Conservation (phyloP, 2,329 filamentous ascomycete genomes). For the Aspergillus sp. region DNA sequence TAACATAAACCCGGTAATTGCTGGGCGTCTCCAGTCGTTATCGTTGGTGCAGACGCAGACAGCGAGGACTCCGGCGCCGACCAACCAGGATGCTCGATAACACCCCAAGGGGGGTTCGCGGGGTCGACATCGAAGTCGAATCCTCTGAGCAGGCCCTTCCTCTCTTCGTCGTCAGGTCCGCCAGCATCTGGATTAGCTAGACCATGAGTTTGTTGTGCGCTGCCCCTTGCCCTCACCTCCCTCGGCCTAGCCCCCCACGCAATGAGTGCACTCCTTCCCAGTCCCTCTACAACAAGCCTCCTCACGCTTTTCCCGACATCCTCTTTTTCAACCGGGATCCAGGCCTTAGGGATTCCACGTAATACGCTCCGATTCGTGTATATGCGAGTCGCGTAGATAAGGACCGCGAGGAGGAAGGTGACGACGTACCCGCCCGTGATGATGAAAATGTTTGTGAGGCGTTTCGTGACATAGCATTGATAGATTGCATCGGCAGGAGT, state of each 20-base stretch:
- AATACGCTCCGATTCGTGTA: slow-evolving; percentile 82
- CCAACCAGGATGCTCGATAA: slow-evolving; percentile 87
- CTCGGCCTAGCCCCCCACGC: slow-evolving; percentile 75
- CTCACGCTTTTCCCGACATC: slow-evolving; percentile 75
- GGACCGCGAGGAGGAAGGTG: slow-evolving; percentile 66
- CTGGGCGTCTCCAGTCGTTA: background rate
- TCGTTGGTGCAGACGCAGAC: slow-evolving; percentile 43
- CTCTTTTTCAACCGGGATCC: slow-evolving; percentile 81
- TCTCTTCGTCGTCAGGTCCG: slow-evolving; percentile 21
- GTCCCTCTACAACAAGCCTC: slow-evolving; percentile 69
- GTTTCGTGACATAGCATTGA: slow-evolving; percentile 66
- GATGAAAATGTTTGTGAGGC: slow-evolving; percentile 80
- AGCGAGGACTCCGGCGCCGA: slow-evolving; percentile 68
- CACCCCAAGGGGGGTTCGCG: slow-evolving; percentile 68
- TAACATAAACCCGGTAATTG: slow-evolving; percentile 76
- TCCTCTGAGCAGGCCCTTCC: slow-evolving; percentile 27
- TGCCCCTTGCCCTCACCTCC: background rate
- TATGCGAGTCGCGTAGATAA: slow-evolving; percentile 80
- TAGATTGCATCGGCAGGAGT: slow-evolving; percentile 79
- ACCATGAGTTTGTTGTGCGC: background rate
- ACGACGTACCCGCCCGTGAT: slow-evolving; percentile 74
- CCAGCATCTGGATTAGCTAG: background rate
- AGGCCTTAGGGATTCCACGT: slow-evolving; percentile 79
- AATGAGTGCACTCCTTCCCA: slow-evolving; percentile 76
- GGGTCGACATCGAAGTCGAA: slow-evolving; percentile 26